Evolutionary conservation across 176 grass and related monocot genomes (phyloP), one percentile per base, ranked within the genome.

Genomic region (Zoysia japonica): DNA sequence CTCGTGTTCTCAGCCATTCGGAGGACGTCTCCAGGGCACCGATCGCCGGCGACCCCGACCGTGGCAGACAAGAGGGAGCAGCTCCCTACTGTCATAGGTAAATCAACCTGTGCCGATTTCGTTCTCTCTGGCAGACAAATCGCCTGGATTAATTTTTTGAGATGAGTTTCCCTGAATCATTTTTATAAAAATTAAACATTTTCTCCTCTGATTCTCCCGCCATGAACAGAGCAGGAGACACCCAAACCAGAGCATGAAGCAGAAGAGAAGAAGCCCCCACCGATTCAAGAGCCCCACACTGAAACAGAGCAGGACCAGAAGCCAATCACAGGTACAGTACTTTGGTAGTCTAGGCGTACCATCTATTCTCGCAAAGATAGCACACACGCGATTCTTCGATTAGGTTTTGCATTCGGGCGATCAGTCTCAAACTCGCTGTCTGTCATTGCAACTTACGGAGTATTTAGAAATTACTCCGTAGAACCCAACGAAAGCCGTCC

Each of bases 71-170:
- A 85, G 51, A 77, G 41, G 51, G 17, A 77, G 42, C 67, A 13
- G 53, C 16, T 42, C 42, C 85, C 88, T 3, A 44, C 88, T 6
- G 57, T 69, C 63, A 78, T 11, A 91, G 85, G 91, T 93, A 88
- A 79, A 61, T 6, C 5, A 67, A 54, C 39, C 41, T 3, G 9
- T 15, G 1, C 10, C 13, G 4, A 46, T 47, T 47, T 54, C 17
- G 36, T 15, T 14, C 9, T 7, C 8, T 56, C 7, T 4, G 2
- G 15, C 11, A 14, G 12, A 50, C 0, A 12, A 63, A 53, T 2
- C 20, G 1, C 28, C 5, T 37, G 10, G 37, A 36, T 62, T 37
- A 4, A 37, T 37, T 6, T 36, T 28, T 28, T 28, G 28, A 28
- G 28, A 28, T 28, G 28, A 0, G 28, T 28, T 28, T 28, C 28